Conservation (phyloP, 306 rosid genomes). For the Rosa lucieae region DNA sequence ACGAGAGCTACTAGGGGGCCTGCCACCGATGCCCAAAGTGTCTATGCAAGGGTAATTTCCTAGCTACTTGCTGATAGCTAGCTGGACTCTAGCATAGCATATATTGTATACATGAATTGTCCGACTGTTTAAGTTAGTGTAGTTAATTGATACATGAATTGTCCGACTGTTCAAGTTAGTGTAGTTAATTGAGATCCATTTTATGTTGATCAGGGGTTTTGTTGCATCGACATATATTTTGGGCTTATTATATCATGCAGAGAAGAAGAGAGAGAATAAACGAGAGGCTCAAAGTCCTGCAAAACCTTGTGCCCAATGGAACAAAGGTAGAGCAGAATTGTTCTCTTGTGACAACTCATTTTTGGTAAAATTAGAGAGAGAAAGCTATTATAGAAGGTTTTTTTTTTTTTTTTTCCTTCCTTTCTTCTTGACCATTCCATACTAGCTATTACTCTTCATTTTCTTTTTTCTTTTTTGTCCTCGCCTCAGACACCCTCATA, state of each 20-base stretch:
- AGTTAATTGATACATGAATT: not conserved
- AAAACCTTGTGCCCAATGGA: constrained; percentile 86
- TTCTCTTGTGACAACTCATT: not conserved
- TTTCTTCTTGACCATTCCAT: too few relatives aligned
- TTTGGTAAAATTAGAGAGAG: not conserved
- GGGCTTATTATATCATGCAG: constrained; percentile 41
- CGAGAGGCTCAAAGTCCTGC: constrained; percentile 76
- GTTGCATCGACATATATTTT: constrained; percentile 8
- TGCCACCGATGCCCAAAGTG: constrained; percentile 75
- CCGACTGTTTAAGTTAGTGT: not conserved
- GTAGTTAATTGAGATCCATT: not conserved
- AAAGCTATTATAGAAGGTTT: too few relatives aligned
- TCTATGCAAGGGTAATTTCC: constrained; percentile 69
- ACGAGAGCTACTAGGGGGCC: constrained; percentile 52
- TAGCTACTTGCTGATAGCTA: not conserved
- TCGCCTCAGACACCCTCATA: too few relatives aligned
- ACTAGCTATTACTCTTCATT: too few relatives aligned
- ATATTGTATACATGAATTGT: not conserved
- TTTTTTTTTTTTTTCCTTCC: not conserved
- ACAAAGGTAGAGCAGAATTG: constrained; percentile 54
- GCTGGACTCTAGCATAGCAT: not conserved
- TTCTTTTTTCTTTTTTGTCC: too few relatives aligned
- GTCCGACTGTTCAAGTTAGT: not conserved
- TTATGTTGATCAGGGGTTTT: not conserved
- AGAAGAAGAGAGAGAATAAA: constrained; percentile 93